phyloP scores from a whole-genome alignment of 2,329 filamentous ascomycete species.

The Macrophomina tecta region DNA sequence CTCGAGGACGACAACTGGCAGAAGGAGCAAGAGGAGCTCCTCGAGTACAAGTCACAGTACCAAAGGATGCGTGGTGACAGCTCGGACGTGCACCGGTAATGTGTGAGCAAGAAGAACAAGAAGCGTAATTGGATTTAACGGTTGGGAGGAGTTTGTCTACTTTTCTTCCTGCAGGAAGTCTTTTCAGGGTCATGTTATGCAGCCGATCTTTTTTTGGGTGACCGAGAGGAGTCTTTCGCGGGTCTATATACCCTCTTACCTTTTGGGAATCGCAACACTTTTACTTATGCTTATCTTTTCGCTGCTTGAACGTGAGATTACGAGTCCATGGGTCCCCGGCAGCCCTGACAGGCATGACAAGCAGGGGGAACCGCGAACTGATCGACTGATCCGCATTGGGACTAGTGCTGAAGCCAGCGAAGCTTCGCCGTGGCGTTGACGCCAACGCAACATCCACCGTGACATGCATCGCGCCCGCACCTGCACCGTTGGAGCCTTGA shows the following conservation, averaged over 20 bases:
- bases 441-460: not conserved
- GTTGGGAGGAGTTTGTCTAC: conserved; percentile 26
- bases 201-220: not conserved
- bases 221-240: conserved; percentile 24
- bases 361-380: not conserved
- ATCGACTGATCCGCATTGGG: not conserved
- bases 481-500: not conserved
- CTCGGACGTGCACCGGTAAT: conserved; percentile 16
- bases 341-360: not conserved
- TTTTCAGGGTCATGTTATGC: conserved; percentile 24
- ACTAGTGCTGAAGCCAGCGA: conserved; percentile 1
- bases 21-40: conserved; percentile 38
- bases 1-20: conserved; percentile 41
- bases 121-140: not conserved
- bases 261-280: conserved; percentile 13
- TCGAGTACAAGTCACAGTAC: conserved; percentile 29
- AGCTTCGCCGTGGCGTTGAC: conserved; percentile 2
- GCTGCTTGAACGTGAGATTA: not conserved
- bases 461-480: not conserved
- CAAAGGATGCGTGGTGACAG: conserved; percentile 21
- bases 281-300: not conserved
- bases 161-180: conserved; percentile 19
- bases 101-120: not conserved
- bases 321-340: not conserved
- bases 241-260: conserved; percentile 25